phyloP scores from a whole-genome alignment of 768 basidiomycete species.

The Pisolithus microcarpus region DNA sequence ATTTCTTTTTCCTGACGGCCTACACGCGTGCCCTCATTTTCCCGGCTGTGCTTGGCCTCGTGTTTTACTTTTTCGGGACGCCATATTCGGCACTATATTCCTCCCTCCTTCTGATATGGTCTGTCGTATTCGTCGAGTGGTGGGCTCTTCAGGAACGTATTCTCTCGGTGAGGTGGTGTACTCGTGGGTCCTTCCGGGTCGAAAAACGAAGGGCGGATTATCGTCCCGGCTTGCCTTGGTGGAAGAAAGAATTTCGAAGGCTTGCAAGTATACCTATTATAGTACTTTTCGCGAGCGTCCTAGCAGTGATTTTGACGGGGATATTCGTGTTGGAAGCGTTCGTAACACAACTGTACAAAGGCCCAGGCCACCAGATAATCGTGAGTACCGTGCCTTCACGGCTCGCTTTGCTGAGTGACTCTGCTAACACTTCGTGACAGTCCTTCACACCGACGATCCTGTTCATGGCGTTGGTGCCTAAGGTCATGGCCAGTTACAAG shows the following conservation, averaged over 20 bases:
- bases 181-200: constrained; percentile 67
- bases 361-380: constrained; percentile 71
- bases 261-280: constrained; percentile 68
- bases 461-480: constrained; percentile 76
- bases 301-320: constrained; percentile 65
- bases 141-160: constrained; percentile 86
- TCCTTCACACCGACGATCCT: constrained; percentile 77
- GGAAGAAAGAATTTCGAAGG: constrained; percentile 62
- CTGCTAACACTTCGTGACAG: constrained; percentile 29
- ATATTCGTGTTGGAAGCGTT: constrained; percentile 91
- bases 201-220: constrained; percentile 65
- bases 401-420: neutral
- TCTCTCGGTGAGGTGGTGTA: constrained; percentile 77
- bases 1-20: constrained; percentile 81
- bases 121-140: constrained; percentile 79
- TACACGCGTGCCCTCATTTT: constrained; percentile 78
- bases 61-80: constrained; percentile 62
- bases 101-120: constrained; percentile 72
- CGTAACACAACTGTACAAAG: constrained; percentile 80
- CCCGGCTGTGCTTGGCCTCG: constrained; percentile 62
- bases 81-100: constrained; percentile 79
- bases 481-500: constrained; percentile 69
- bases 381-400: constrained; percentile 37
- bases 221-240: constrained; percentile 56
- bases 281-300: constrained; percentile 58